Conservation (phyloP, 805 yeast genomes). For the Wickerhamomyces strasburgensis region DNA sequence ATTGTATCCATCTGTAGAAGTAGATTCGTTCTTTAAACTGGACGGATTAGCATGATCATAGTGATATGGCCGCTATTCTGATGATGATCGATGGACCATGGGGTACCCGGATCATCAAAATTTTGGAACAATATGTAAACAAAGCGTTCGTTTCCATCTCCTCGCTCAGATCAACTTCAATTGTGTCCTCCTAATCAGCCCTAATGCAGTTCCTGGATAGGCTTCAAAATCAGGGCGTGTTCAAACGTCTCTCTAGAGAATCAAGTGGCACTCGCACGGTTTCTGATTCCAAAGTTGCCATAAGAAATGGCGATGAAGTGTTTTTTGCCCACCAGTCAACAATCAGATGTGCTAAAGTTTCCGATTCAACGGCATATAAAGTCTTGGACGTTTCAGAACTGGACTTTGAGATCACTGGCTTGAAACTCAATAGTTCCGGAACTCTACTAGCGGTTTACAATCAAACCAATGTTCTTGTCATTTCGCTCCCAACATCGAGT, state of each 20-base stretch:
- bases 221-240: slow-evolving; percentile 7
- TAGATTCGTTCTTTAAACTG: no score
- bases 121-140: slow-evolving; percentile 8
- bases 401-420: slow-evolving; percentile 29
- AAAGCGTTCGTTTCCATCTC: no score
- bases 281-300: slow-evolving; percentile 16
- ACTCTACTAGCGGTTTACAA: slow-evolving; percentile 40
- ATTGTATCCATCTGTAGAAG: no score
- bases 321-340: slow-evolving; percentile 16
- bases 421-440: slow-evolving; percentile 37
- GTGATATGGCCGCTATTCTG: no score
- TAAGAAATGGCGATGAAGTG: slow-evolving; percentile 16
- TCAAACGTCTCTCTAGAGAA: slow-evolving; percentile 6
- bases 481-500: slow-evolving; percentile 27
- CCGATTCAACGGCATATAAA: slow-evolving; percentile 8
- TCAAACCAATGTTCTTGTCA: slow-evolving; percentile 25
- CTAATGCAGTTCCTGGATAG: slow-evolving; percentile 4
- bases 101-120: no score
- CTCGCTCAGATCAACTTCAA: background rate
- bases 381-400: slow-evolving; percentile 10
- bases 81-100: no score
- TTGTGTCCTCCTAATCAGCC: background rate
- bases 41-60: no score
- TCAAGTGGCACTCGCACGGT: slow-evolving; percentile 6
- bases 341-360: slow-evolving; percentile 15